Evolutionary conservation across 2,329 filamentous ascomycete genomes (phyloP), one percentile per base, ranked within the genome.

Genomic region (Macrophomina pseudophaseolina): DNA sequence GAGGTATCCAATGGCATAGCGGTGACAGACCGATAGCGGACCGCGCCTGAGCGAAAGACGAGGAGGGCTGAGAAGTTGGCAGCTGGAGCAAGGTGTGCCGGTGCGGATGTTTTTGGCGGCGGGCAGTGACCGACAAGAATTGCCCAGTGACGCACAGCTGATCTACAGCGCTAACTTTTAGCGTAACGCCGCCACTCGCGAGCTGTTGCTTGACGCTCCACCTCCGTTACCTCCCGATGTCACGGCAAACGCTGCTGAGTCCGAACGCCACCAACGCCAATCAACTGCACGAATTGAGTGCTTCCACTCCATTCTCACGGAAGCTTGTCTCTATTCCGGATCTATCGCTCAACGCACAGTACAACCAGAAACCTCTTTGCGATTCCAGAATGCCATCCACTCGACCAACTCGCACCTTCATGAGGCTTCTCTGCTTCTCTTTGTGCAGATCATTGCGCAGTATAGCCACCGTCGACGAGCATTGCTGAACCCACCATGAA

Each of bases 1-100:
- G 92, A 94, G 7, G 93, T 97, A 81, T 97, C 94, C 78, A 98
- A 92, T 67, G 94, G 94, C 94, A 97, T 97, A 72, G 70, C 80
- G 69, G 14, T 14, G 35, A 28, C 32, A 14, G 38, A 23, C n/a
- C 11, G 9, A 28, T 35, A 8, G 35, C 18, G n/a, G 38, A 30
- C 49, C 8, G 30, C 42, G 38, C 28, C 28, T 23, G n/a, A 6
- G 42, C 40, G 52, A 16, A 18, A n/a, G 40, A 9, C 5, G 14
- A n/a, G 33, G 4, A 42, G 18, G 53, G 52, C 18, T 40, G 14
- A 18, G 23, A 9, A 54, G 32, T 40, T 3, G 42, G 5, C 16
- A 1, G 54, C 16, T n/a, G 38, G 30, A 28, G 32, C 23, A 23
- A 4, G 9, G 42, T 35, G 33, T 30, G 9, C n/a, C 2, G 18